Percentiles rank a stretch among this genome's conserved stretches.
Evolutionary conservation across 108 stramenopile species (phyloP).

Genomic region (Cyclotella cryptica): DNA sequence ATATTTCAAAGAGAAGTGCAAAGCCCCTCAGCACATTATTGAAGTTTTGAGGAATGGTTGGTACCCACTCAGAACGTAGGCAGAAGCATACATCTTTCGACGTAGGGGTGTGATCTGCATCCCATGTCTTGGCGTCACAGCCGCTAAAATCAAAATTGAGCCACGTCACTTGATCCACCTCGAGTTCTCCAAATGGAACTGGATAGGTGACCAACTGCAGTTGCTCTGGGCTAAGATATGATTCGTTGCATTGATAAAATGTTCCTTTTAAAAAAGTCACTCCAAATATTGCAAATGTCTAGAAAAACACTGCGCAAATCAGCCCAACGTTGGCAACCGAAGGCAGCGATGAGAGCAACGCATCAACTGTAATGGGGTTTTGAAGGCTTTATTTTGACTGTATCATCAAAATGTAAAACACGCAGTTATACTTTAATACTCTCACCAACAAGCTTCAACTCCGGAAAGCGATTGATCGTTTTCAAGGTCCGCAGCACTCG

Average conservation of each 20-base stretch:
- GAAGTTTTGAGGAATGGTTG: slow-evolving; percentile 55
- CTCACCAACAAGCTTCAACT: slow-evolving; percentile 65
- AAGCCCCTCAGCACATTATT: slow-evolving; percentile 62
- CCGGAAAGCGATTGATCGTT: slow-evolving; percentile 70
- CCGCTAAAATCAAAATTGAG: neutral
- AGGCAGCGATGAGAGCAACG: slow-evolving; percentile 66
- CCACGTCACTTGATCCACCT: slow-evolving; percentile 8
- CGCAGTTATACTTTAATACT: neutral
- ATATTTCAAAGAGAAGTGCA: slow-evolving; percentile 67
- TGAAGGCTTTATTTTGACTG: too few species aligned
- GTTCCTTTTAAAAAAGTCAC: slow-evolving; percentile 73
- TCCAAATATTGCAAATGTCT: slow-evolving; percentile 76
- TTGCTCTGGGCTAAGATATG: neutral
- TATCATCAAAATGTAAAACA: neutral
- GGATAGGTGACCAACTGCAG: slow-evolving; percentile 23
- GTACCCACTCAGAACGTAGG: slow-evolving; percentile 38
- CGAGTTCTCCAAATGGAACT: slow-evolving; percentile 9
- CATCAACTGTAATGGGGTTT: too few species aligned
- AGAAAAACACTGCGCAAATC: slow-evolving; percentile 52
- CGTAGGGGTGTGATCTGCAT: slow-evolving; percentile 15
- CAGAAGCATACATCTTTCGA: slow-evolving; percentile 53
- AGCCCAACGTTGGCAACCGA: slow-evolving; percentile 59
- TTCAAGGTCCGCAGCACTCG: slow-evolving; percentile 80
- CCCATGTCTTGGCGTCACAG: slow-evolving; percentile 15
- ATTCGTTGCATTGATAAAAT: slow-evolving; percentile 57